phyloP scores from a whole-genome alignment of 352 stramenopile genomes.

The Pythium oligandrum region DNA sequence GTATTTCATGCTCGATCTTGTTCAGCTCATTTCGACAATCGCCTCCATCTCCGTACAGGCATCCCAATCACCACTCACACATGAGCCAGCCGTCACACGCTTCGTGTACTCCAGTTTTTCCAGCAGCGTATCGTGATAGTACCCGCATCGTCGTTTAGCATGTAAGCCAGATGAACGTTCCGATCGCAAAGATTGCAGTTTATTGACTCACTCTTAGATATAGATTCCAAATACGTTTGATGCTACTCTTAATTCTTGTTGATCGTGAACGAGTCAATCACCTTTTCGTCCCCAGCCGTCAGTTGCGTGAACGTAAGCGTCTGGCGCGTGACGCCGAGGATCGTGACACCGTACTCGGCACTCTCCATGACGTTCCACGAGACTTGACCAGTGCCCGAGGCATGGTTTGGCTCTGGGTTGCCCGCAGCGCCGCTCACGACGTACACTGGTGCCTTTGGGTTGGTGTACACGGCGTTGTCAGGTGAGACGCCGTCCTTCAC shows the following conservation, averaged over 20 bases:
- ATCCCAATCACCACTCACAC: too few relatives aligned
- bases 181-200: too few relatives aligned
- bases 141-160: too few relatives aligned
- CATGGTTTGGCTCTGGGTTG: conserved; percentile 9
- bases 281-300: neutral
- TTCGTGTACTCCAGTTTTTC: too few relatives aligned
- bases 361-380: conserved; percentile 8
- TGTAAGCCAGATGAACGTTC: too few relatives aligned
- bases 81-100: too few relatives aligned
- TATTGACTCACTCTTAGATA: too few relatives aligned
- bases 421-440: conserved; percentile 13
- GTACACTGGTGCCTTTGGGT: conserved; percentile 18
- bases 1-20: too few relatives aligned
- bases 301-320: conserved; percentile 2
- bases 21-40: too few relatives aligned
- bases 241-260: conserved; percentile 1
- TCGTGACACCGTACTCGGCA: conserved; percentile 2
- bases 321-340: neutral
- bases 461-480: conserved; percentile 8
- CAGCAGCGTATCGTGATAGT: too few relatives aligned
- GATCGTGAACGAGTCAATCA: conserved; percentile 6
- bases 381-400: conserved; percentile 1
- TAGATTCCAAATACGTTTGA: too few relatives aligned
- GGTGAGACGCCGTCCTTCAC: conserved; percentile 11
- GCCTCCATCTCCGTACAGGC: too few relatives aligned